Base-by-base conservation (phyloP, 352 stramenopile genomes). In the Achlya hypogyna region DNA sequence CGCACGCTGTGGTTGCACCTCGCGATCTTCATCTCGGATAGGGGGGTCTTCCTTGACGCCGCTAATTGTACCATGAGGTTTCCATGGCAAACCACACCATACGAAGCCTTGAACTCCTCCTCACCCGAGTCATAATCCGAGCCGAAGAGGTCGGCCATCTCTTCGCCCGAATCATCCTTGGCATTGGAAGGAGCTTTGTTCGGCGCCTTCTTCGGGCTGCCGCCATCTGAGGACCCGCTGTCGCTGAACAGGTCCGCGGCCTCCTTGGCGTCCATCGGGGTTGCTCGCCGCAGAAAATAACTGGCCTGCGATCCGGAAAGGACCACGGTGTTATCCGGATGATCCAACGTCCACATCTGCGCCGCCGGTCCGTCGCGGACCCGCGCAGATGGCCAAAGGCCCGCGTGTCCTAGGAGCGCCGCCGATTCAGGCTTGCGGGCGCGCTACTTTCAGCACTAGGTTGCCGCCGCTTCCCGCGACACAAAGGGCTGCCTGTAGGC, bases 61-160 rank as follows among this genome's bases (percentile, higher is more conserved):
- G 43, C 84, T 93, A 60, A 66, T 27, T 20, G 63, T n/a, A 72
- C 58, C 63, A 53, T 40, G 22, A 16, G 56, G 12, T 16, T 51
- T 35, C 6, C 35, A 58, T 65, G 22, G 42, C n/a, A 10, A 59
- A 3, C 0, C 14, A 43, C 6, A 16, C 77, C 79, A 65, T 85
- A 89, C 81, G 79, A 88, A 45, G 85, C 85, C 70, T 94, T 92
- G 75, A 94, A 92, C 63, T 94, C 85, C 53, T 94, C 85, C 66
- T 93, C 84, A 56, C 90, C 85, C 63, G 85, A 94, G 72, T 94
- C 85, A 70, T 94, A 94, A 66, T 94, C 85, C 40, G 85, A 94
- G 53, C 85, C 85, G 62, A 94, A 94, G 23, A 94, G 76, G n/a
- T 94, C 85, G 60, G 89, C 80, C 83, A 94, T 94, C 49, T 88